Conservation (phyloP, 1,284 basidiomycete species). For the Xanthoconium separans region DNA sequence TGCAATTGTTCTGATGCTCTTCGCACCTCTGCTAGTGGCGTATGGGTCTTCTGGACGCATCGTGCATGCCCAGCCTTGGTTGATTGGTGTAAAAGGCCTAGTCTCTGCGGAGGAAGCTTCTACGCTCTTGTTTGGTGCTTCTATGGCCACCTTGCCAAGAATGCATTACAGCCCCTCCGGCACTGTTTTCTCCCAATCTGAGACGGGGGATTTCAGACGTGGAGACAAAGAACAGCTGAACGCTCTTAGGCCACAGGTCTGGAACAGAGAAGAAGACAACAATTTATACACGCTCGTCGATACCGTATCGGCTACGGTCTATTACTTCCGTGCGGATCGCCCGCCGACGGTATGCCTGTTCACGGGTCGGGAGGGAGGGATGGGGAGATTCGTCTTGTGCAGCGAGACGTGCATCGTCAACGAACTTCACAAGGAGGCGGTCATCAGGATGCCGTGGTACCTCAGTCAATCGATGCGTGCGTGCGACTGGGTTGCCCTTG, state of each 20-base stretch:
- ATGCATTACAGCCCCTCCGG: constrained; percentile 24
- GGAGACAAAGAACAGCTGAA: constrained; percentile 17
- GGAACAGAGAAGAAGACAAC: background rate
- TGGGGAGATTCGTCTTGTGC: constrained; percentile 27
- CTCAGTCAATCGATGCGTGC: constrained; percentile 17
- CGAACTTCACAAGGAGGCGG: constrained; percentile 25
- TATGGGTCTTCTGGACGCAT: constrained; percentile 26
- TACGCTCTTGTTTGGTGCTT: constrained; percentile 15
- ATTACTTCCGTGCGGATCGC: constrained; percentile 23
- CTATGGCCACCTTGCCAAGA: constrained; percentile 9
- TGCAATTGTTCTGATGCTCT: constrained; percentile 17
- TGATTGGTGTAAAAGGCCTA: constrained; percentile 28
- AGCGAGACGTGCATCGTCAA: constrained; percentile 20
- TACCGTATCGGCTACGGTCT: constrained; percentile 25
- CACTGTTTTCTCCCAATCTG: constrained; percentile 13
- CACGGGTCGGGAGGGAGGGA: constrained; percentile 22
- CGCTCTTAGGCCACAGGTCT: background rate
- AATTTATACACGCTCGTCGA: constrained; percentile 29
- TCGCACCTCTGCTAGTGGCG: constrained; percentile 13
- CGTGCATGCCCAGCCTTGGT: constrained; percentile 23
- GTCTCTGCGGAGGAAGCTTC: constrained; percentile 26
- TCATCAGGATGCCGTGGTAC: constrained; percentile 23
- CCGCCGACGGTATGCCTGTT: constrained; percentile 31
- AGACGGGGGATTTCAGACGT: constrained; percentile 12
- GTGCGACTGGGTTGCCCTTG: constrained; percentile 26